Evolutionary conservation across 208 protist genomes (phyloP).

Genomic region (Tritrichomonas foetus): DNA sequence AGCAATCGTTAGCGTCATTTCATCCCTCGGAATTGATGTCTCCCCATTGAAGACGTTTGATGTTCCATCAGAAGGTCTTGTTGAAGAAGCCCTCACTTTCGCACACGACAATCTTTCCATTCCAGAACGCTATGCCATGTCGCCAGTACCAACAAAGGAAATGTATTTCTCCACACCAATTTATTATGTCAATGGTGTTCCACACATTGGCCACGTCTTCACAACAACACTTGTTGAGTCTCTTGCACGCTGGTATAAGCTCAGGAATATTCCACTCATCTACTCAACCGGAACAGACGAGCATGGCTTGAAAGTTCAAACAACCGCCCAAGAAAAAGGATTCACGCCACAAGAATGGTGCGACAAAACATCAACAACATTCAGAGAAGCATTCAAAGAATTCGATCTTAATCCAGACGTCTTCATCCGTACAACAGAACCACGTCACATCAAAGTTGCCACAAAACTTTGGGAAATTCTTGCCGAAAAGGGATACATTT

Average conservation of each 20-base stretch:
- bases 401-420: conserved; percentile 74
- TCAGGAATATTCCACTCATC: conserved; percentile 72
- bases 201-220: conserved; percentile 76
- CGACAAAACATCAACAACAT: conserved; percentile 65
- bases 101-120: neutral
- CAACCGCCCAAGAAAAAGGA: neutral
- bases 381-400: conserved; percentile 77
- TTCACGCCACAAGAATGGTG: conserved; percentile 59
- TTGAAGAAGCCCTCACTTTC: neutral
- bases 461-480: conserved; percentile 65
- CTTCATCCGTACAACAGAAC: conserved; percentile 67
- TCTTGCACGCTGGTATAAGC: conserved; percentile 58
- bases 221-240: conserved; percentile 67
- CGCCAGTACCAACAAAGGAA: neutral
- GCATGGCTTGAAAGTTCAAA: conserved; percentile 91
- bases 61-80: neutral
- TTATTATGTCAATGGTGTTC: conserved; percentile 64
- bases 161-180: conserved; percentile 63
- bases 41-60: too few relatives aligned
- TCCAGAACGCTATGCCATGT: neutral
- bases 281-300: conserved; percentile 95
- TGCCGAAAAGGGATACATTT: conserved; percentile 84
- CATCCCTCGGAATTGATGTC: neutral
- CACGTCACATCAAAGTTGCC: conserved; percentile 46
- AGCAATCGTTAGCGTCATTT: neutral